phyloP scores from a whole-genome alignment of 2,329 filamentous ascomycete genomes.

The Zasmidium cellare region DNA sequence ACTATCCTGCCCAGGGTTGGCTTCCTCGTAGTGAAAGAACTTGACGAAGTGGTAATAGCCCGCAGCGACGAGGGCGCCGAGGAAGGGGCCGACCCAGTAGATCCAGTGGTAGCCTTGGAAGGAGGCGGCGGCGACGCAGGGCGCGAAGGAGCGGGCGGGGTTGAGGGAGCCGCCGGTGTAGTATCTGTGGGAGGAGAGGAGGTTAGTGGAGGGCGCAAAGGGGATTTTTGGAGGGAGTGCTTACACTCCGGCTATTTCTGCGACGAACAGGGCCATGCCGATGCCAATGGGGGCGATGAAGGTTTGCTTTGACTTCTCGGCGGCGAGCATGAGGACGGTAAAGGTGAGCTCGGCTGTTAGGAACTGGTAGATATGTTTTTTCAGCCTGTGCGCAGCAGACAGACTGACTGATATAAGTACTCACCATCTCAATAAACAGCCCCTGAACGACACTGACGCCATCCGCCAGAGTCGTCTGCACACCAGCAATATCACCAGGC shows the following conservation, averaged over 20 bases:
- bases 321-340: constrained; percentile 37
- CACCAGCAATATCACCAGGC: constrained; percentile 29
- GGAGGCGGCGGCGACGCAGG: constrained; percentile 29
- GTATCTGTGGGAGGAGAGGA: constrained; percentile 9
- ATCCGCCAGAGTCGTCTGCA: constrained; percentile 31
- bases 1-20: constrained; percentile 27
- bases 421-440: constrained; percentile 35
- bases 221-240: background rate
- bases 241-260: constrained; percentile 25
- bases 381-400: too few species aligned
- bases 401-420: background rate
- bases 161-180: constrained; percentile 37
- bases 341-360: constrained; percentile 33
- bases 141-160: constrained; percentile 36
- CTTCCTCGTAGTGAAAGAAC: constrained; percentile 33
- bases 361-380: constrained; percentile 24
- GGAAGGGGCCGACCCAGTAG: constrained; percentile 30
- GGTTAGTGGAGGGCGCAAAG: background rate
- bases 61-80: constrained; percentile 31
- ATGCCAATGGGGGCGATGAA: constrained; percentile 31
- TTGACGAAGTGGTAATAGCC: constrained; percentile 36
- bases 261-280: constrained; percentile 27
- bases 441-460: constrained; percentile 32
- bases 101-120: constrained; percentile 36
- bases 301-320: constrained; percentile 36